These are phyloP conservation scores for Thelephora aurantiotincta DNA, from an alignment of 768 basidiomycete species.

Conservation along the genomic window DNA sequence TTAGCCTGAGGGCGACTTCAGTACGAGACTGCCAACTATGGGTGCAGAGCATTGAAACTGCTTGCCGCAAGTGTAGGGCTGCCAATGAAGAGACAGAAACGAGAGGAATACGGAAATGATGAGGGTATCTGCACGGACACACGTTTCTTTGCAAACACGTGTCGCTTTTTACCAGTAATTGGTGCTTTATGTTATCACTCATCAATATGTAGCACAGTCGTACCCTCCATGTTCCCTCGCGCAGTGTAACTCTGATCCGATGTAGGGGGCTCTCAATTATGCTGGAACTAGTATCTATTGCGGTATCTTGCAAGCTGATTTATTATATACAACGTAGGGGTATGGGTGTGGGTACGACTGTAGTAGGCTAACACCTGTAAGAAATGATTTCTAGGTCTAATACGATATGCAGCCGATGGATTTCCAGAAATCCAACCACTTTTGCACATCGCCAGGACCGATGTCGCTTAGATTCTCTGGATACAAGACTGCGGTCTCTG, in stretches of 20 bases:
- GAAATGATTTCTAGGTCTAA: neutral
- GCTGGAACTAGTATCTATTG: no score
- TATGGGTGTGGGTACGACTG: no score
- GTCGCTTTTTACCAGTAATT: no score
- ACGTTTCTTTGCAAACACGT: no score
- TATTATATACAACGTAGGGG: no score
- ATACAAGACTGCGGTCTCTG: neutral
- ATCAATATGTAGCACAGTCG: no score
- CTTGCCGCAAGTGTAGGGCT: conserved; percentile 28
- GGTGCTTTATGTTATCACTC: no score
- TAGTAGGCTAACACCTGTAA: no score
- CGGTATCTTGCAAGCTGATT: no score
- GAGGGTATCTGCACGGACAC: neutral
- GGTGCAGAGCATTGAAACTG: conserved; percentile 30
- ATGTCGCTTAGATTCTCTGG: neutral
- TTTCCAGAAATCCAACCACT: neutral
- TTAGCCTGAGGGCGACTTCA: conserved; percentile 43
- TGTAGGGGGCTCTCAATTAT: no score
- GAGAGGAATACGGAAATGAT: neutral
- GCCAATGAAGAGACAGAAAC: conserved; percentile 26
- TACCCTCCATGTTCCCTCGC: no score
- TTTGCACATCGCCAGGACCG: neutral
- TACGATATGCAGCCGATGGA: neutral
- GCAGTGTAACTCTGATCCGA: no score
- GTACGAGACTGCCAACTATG: conserved; percentile 44